Conservation (phyloP, 2,329 filamentous ascomycete genomes). For the Hortaea sp. region DNA sequence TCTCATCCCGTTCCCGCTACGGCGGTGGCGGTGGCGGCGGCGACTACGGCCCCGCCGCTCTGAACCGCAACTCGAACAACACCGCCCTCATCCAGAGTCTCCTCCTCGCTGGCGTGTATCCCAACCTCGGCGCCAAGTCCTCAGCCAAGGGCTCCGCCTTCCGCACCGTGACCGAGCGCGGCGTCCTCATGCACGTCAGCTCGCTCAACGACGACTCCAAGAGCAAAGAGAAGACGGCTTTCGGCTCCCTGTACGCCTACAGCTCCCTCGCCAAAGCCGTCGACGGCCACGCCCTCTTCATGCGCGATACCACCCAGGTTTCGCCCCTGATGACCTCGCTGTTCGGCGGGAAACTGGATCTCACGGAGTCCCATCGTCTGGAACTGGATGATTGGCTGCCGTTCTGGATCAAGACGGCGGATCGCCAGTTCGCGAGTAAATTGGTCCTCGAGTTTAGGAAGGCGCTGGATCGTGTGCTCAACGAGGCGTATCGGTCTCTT, state of each 20-base stretch:
- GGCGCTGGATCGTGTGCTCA: conserved; percentile 23
- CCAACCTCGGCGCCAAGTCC: conserved; percentile 33
- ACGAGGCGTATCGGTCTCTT: conserved; percentile 16
- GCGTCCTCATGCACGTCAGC: conserved; percentile 19
- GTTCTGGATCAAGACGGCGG: conserved; percentile 16
- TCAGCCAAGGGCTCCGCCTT: conserved; percentile 7
- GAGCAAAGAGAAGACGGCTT: conserved; percentile 6
- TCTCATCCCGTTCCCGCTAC: background rate
- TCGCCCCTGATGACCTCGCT: conserved; percentile 19
- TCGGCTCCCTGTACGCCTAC: conserved; percentile 9
- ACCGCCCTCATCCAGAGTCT: conserved; percentile 37
- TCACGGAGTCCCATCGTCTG: conserved; percentile 13
- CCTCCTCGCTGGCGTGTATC: conserved; percentile 34
- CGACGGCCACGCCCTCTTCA: conserved; percentile 10
- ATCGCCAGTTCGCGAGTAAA: conserved; percentile 14
- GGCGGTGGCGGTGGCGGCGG: conserved; percentile 5
- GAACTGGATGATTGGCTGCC: conserved; percentile 29
- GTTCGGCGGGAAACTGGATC: conserved; percentile 21
- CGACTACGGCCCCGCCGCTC: conserved; percentile 11
- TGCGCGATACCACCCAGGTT: conserved; percentile 19
- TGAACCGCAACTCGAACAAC: conserved; percentile 39
- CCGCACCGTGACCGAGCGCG: conserved; percentile 19
- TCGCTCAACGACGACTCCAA: conserved; percentile 15
- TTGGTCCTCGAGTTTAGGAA: conserved; percentile 28
- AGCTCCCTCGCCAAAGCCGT: conserved; percentile 2